Evolutionary conservation across 768 basidiomycete genomes (phyloP).

Genomic region (Tulasnella sp.): DNA sequence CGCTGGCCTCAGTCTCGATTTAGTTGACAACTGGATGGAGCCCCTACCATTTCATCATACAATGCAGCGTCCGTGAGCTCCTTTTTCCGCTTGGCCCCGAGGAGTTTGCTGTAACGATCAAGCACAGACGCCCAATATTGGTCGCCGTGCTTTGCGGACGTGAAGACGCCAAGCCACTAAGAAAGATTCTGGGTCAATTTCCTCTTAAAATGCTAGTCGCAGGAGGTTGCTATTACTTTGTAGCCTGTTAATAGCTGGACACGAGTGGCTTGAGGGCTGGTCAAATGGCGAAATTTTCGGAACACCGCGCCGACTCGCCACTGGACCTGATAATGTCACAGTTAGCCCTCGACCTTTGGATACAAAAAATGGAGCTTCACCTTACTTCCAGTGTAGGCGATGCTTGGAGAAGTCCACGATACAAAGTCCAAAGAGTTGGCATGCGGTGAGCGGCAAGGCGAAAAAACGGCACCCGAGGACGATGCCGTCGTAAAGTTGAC

Average conservation of each 20-base stretch:
- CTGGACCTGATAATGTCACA: slow-evolving; percentile 40
- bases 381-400: slow-evolving; percentile 36
- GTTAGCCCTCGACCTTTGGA: not conserved
- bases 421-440: slow-evolving; percentile 71
- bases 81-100: slow-evolving; percentile 45
- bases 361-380: slow-evolving; percentile 41
- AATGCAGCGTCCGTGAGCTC: slow-evolving; percentile 42
- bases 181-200: not conserved
- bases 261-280: slow-evolving; percentile 36
- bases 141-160: slow-evolving; percentile 48
- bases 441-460: slow-evolving; percentile 61
- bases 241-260: slow-evolving; percentile 2
- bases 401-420: slow-evolving; percentile 55
- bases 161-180: slow-evolving; percentile 56
- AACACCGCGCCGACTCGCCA: slow-evolving; percentile 32
- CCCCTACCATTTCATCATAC: slow-evolving; percentile 46
- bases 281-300: slow-evolving; percentile 30
- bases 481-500: slow-evolving; percentile 41
- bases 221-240: slow-evolving; percentile 1
- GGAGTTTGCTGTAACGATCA: slow-evolving; percentile 49
- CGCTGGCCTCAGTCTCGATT: not conserved
- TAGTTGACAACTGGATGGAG: not conserved
- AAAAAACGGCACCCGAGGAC: slow-evolving; percentile 59
- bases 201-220: not conserved
- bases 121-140: slow-evolving; percentile 40